Evolutionary conservation across 2,329 filamentous ascomycete genomes (phyloP), one percentile per base, ranked within the genome.

Genomic region (Biscogniauxia mediterranea): DNA sequence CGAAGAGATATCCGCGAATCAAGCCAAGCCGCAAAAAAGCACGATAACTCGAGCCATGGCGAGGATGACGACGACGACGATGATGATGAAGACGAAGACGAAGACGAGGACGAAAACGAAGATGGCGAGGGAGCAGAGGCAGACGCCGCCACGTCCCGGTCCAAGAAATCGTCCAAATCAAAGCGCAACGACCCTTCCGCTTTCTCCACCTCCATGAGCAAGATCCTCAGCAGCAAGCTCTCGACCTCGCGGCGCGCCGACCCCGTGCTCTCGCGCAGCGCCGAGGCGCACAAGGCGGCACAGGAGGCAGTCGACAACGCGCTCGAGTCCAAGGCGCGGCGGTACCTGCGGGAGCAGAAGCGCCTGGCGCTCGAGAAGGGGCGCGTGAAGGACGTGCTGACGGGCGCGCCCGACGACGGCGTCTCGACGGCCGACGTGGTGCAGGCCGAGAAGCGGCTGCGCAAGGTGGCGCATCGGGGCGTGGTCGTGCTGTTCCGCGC

Each of bases 401-500:
- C 84, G 7, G 83, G 85, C 4, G 79, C 88, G 9, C 77, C 89
- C 7, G 76, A 72, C 28, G 46, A 72, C 71, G 7, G 71, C 82
- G 78, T 82, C 59, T 85, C 84, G 20, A 83, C 83, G 25, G 78
- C 78, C 17, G 79, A 83, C 64, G 82, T 85, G 25, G 74, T 86
- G 71, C 91, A 90, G 71, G 85, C 88, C 69, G 94, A 98, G 81
- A 89, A 88, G 78, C 82, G 86, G 65, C 76, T 98, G 71, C 87
- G 91, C 71, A 95, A 96, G 80, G 92, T 91, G 55, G 93, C 93
- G 52, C 92, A 97, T 77, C 85, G 92, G 58, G 94, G 94, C 85
- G 95, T 99, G 50, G 89, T 98, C 23, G 96, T 94, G 81, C 81
- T 99, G 61, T 99, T 99, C 79, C 97, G 98, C 75, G 95, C 95